Evolutionary conservation across 2,329 filamentous ascomycete species (phyloP), one percentile per base, ranked within the genome.

Genomic region (Colletotrichum filicis): DNA sequence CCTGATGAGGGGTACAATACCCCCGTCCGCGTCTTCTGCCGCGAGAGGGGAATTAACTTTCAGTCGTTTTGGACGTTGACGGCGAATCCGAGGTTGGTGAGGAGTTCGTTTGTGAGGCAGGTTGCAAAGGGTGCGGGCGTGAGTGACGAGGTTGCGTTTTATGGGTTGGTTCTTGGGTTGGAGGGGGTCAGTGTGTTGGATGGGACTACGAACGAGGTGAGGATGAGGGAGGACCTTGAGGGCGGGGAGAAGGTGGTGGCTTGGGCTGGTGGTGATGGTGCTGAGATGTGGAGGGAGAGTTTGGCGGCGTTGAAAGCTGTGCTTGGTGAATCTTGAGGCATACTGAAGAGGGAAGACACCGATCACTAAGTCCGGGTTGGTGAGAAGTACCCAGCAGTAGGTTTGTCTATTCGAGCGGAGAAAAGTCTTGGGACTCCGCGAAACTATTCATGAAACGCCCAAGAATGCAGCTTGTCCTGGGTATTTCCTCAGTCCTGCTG

Each of bases 1-100:
- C 81, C 83, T 1, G 82, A 83, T 2, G 92, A 90, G 0, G 78
- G 80, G 2, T 93, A 89, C 76, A 94, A 95, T 74, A 82, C 84
- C 0, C 82, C 84, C 0, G 80, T 95, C 19, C 88, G 93, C 26
- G 81, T 83, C 0, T 87, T 85, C 72, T 89, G 86, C 69, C 81
- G 83, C n/a, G 76, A 79, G 26, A 76, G 79, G 42, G 79, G 76
- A 11, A 84, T 88, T 69, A 76, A 82, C 16, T 90, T 88, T 76
- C 88, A 90, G 80, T 82, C 85, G 9, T 91, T 89, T 77, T 90
- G 88, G 87, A 89, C 87, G 0, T 76, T 90, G 70, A 86, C 83
- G 2, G 87, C 83, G 3, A 89, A 90, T 71, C 79, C 78, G 1
- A 70, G 73, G 1, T 79, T 88, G 24, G 77, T 85, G 52, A 77